Evolutionary conservation across 2,329 filamentous ascomycete genomes (phyloP), one percentile per base, ranked within the genome.

Genomic region (Calonectria montana): DNA sequence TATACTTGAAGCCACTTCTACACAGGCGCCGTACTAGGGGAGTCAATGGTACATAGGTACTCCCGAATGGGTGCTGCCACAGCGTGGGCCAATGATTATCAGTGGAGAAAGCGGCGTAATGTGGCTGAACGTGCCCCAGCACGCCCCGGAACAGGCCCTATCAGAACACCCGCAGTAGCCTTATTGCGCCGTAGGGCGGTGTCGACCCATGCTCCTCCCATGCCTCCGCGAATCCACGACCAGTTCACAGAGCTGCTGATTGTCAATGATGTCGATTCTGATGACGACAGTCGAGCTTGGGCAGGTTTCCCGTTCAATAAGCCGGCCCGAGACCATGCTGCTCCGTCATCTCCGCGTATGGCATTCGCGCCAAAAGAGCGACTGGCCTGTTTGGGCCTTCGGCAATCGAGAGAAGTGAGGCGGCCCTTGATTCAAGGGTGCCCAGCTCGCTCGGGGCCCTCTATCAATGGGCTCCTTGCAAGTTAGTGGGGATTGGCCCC

Each of bases 51-150:
- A 21, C 47, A 57, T n/a, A n/a, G n/a, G n/a, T n/a, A n/a, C n/a
- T n/a, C 57, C 39, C 15, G n/a, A 45, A 48, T 35, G 21, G 53
- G 53, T 59, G 53, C 53, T 39, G 57, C 39, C 29, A 57, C n/a
- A 62, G 13, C 16, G n/a, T 37, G 48, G 35, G 61, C 48, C 23
- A 59, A 39, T 41, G 53, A 66, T 61, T 66, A 59, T 48, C 50
- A 43, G 68, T 66, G 68, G 68, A 41, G 63, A 50, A 47, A 10
- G 29, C 47, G 41, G 55, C 64, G 69, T 67, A 63, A 62, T 67
- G 69, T 71, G 69, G 69, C 69, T 71, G 64, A 55, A 64, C 39
- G 37, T 4, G 50, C 62, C 62, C 59, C 59, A 63, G n/a, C n/a
- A 18, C 29, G 31, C 21, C 47, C 37, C 50, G 37, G 35, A 57